Percentiles rank a stretch among this genome's conserved stretches.
Evolutionary conservation across 2,329 filamentous ascomycete species (phyloP).

Genomic region (Aspergillus sp.): DNA sequence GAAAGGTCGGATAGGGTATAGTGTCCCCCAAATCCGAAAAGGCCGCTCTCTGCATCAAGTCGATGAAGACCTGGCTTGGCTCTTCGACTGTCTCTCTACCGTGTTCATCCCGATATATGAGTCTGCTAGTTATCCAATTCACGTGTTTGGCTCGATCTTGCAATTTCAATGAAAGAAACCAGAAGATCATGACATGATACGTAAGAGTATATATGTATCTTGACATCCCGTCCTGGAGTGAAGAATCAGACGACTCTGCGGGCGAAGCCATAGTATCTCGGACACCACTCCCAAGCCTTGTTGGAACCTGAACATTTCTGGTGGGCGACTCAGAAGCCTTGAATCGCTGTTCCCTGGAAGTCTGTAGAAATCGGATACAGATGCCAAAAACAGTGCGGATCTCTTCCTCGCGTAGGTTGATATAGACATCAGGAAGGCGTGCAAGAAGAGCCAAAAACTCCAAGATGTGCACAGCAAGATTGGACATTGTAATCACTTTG

Average conservation of each 20-base stretch:
- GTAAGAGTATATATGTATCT: constrained; percentile 93
- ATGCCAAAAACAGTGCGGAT: constrained; percentile 94
- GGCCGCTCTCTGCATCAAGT: constrained; percentile 88
- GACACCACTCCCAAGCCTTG: constrained; percentile 47
- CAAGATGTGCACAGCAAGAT: constrained; percentile 89
- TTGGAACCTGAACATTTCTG: constrained; percentile 38
- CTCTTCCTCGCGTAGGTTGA: constrained; percentile 87
- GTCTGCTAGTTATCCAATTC: constrained; percentile 83
- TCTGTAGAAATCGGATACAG: constrained; percentile 89
- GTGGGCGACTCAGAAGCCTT: constrained; percentile 35
- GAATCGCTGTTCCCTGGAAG: constrained; percentile 66
- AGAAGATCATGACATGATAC: constrained; percentile 94
- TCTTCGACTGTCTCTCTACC: constrained; percentile 80
- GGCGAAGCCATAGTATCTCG: constrained; percentile 43
- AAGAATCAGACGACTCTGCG: constrained; percentile 37
- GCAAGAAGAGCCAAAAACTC: constrained; percentile 92
- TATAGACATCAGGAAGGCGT: constrained; percentile 78
- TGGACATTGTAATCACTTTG: constrained; percentile 89
- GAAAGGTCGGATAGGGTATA: constrained; percentile 45
- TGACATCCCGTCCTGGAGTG: constrained; percentile 72
- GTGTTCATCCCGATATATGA: constrained; percentile 74
- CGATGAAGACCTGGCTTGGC: constrained; percentile 88
- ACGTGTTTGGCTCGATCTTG: constrained; percentile 82
- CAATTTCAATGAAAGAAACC: constrained; percentile 89
- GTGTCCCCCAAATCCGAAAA: constrained; percentile 81